Conservation (phyloP, 371 early-diverging fungal genomes). For the Phascolomyces articulosus region DNA sequence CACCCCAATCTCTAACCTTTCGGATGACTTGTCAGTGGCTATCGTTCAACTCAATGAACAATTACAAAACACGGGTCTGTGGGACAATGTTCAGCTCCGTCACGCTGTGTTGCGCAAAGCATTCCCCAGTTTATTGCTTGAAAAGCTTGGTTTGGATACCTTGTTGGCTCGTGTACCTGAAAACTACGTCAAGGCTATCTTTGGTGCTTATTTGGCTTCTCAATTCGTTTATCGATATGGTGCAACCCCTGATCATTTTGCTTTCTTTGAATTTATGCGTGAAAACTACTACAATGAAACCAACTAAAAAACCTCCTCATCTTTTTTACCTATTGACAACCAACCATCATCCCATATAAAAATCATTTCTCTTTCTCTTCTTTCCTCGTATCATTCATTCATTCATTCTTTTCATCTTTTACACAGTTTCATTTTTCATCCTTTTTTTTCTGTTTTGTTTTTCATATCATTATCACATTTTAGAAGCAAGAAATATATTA, state of each 20-base stretch:
- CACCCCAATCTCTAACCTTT: constrained; percentile 82
- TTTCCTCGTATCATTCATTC: too few relatives aligned
- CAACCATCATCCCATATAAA: not conserved
- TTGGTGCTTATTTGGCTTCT: constrained; percentile 92
- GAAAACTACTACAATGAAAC: constrained; percentile 28
- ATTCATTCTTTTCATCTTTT: too few relatives aligned
- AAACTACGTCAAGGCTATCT: constrained; percentile 94
- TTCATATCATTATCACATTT: too few relatives aligned
- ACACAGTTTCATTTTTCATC: too few relatives aligned
- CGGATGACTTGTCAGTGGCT: constrained; percentile 90
- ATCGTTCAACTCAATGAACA: constrained; percentile 94
- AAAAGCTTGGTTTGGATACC: constrained; percentile 89
- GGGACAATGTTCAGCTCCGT: constrained; percentile 90
- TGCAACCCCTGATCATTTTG: constrained; percentile 92
- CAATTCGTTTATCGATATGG: constrained; percentile 97
- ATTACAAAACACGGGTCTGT: constrained; percentile 87
- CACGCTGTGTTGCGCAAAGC: constrained; percentile 84
- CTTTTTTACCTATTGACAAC: not conserved
- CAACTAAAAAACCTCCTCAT: constrained; percentile 8
- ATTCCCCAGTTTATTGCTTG: constrained; percentile 89
- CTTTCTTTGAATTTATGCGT: constrained; percentile 97
- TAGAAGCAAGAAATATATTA: too few relatives aligned
- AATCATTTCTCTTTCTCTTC: not conserved
- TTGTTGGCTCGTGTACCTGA: constrained; percentile 91
- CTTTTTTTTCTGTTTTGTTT: too few relatives aligned